A percentile compares a stretch with the other conserved stretches of the same genome.
These are phyloP conservation scores for Mycena kentingensis DNA, from an alignment of 768 basidiomycete species.

Conservation along the genomic window DNA sequence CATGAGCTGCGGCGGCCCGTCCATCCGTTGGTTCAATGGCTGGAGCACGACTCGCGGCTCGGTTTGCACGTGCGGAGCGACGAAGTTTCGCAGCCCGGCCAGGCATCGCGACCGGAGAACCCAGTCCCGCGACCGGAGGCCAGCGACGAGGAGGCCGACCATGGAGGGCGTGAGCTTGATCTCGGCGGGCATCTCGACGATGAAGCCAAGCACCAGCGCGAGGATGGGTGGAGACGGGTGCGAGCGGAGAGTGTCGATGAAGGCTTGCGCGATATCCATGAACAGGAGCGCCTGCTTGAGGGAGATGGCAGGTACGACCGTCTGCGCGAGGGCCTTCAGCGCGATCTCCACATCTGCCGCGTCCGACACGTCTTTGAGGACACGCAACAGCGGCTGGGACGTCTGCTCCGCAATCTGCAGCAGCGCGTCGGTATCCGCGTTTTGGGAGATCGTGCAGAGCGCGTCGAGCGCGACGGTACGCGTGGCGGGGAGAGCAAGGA, in stretches of 20 bases:
- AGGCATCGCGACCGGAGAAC: constrained; percentile 36
- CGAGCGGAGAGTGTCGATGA: constrained; percentile 15
- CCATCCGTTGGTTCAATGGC: background rate
- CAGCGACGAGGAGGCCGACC: constrained; percentile 40
- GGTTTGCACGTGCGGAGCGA: constrained; percentile 26
- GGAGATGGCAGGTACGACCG: background rate
- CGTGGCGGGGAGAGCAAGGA: constrained; percentile 36
- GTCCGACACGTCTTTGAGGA: constrained; percentile 29
- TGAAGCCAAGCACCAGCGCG: constrained; percentile 36
- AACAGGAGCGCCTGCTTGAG: background rate
- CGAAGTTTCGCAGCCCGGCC: constrained; percentile 37
- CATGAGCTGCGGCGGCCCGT: background rate
- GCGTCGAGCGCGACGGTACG: constrained; percentile 40
- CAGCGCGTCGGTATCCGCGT: constrained; percentile 40
- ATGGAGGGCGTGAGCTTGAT: constrained; percentile 32
- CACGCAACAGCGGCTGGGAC: constrained; percentile 33
- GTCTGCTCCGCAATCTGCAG: constrained; percentile 37
- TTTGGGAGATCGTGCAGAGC: constrained; percentile 44
- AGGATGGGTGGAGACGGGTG: constrained; percentile 38
- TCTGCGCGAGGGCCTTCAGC: background rate
- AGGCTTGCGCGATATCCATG: background rate
- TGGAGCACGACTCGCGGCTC: constrained; percentile 23
- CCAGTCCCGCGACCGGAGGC: constrained; percentile 39
- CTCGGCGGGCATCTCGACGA: constrained; percentile 36
- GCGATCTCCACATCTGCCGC: background rate